These are phyloP conservation scores for Monarda citriodora DNA, from an alignment of 305 asterid genomes.

Conservation along the genomic window DNA sequence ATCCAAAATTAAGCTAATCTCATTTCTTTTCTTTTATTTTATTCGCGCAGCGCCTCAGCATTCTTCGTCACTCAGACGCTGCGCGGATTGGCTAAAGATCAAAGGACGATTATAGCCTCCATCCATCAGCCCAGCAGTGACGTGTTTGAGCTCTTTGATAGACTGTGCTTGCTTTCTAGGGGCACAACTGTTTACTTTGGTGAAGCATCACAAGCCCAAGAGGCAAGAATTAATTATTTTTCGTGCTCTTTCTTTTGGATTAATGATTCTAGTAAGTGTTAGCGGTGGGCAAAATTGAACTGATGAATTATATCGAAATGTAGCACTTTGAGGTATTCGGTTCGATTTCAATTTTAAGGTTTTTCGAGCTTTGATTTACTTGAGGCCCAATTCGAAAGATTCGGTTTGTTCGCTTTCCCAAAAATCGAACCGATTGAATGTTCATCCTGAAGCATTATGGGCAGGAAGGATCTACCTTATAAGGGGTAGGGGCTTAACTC, in stretches of 20 bases:
- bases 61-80: constrained; percentile 14
- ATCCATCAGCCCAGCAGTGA: constrained; percentile 77
- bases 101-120: constrained; percentile 46
- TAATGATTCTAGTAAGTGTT: not conserved
- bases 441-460: too few relatives aligned
- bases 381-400: too few relatives aligned
- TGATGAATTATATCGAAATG: too few relatives aligned
- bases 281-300: too few relatives aligned
- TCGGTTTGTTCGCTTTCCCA: too few relatives aligned
- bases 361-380: too few relatives aligned
- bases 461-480: too few relatives aligned
- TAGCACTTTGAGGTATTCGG: too few relatives aligned
- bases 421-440: too few relatives aligned
- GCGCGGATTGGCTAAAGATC: constrained; percentile 17
- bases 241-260: not conserved
- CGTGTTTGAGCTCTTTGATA: constrained; percentile 60
- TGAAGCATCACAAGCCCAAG: constrained; percentile 37
- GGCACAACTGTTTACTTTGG: constrained; percentile 72
- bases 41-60: constrained; percentile 19
- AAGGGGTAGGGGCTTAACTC: too few relatives aligned
- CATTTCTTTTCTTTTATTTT: too few relatives aligned
- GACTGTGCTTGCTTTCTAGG: constrained; percentile 60
- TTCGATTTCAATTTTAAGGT: not conserved
- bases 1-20: too few relatives aligned
- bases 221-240: constrained; percentile 30